These are phyloP conservation scores for Dothistroma septosporum DNA, from an alignment of 2,329 filamentous ascomycete genomes.

Conservation along the genomic window DNA sequence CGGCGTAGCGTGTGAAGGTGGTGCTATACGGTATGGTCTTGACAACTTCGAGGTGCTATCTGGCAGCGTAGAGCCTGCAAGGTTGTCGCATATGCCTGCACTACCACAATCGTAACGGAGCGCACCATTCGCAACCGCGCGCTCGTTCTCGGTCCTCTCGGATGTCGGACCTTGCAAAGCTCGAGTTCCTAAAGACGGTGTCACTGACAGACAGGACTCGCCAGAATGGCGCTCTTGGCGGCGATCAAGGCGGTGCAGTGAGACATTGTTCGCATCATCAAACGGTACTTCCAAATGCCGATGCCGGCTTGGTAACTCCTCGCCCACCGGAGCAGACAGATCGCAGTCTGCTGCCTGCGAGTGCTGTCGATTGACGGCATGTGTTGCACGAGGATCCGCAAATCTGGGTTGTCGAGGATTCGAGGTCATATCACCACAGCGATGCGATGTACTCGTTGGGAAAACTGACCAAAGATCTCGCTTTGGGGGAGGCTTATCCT, in stretches of 20 bases:
- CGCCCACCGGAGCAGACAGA: neutral
- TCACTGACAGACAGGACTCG: neutral
- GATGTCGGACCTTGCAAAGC: neutral
- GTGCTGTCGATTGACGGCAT: neutral
- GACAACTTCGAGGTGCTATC: neutral
- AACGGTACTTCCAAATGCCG: neutral
- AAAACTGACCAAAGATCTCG: constrained; percentile 10
- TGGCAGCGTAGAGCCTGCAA: neutral
- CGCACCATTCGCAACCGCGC: neutral
- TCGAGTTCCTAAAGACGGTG: neutral
- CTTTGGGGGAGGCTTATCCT: neutral
- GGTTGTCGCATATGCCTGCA: neutral
- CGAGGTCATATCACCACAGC: neutral
- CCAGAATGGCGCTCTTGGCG: neutral
- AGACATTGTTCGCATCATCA: neutral
- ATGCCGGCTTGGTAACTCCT: neutral
- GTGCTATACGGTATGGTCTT: neutral
- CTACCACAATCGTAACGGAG: neutral
- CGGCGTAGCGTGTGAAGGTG: neutral
- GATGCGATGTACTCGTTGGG: neutral
- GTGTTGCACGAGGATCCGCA: neutral
- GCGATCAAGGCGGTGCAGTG: neutral
- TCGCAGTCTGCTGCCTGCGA: neutral
- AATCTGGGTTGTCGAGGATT: neutral
- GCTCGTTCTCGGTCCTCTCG: neutral